phyloP scores from a whole-genome alignment of 805 yeast species.

The Candida patagonica region DNA sequence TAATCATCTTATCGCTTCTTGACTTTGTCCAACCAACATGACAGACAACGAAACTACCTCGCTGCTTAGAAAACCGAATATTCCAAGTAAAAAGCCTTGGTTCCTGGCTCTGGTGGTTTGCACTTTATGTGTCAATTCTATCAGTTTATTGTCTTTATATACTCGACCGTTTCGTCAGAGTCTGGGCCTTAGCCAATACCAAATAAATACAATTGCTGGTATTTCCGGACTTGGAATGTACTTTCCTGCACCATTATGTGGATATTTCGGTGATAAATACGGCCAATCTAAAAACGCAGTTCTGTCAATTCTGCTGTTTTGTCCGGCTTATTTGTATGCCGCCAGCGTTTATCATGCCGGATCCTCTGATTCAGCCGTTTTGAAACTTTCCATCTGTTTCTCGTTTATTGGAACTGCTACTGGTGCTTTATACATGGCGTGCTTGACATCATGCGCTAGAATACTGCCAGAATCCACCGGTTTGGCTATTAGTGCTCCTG shows the following conservation, averaged over 20 bases:
- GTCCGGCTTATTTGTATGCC: constrained; percentile 58
- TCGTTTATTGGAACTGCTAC: constrained; percentile 31
- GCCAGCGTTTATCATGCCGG: constrained; percentile 27
- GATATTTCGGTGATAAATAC: constrained; percentile 74
- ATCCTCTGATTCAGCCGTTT: constrained; percentile 10
- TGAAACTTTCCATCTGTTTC: constrained; percentile 17
- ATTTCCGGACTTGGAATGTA: constrained; percentile 75
- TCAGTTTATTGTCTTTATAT: constrained; percentile 72
- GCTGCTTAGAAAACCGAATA: constrained; percentile 4
- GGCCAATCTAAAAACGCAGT: constrained; percentile 69
- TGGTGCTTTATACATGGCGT: constrained; percentile 29
- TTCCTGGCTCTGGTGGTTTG: constrained; percentile 5
- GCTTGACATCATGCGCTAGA: constrained; percentile 66
- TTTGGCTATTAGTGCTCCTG: constrained; percentile 79
- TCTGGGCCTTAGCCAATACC: constrained; percentile 55
- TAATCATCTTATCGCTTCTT: not conserved
- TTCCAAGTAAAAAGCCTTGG: not conserved
- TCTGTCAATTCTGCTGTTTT: constrained; percentile 48
- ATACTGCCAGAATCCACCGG: constrained; percentile 72
- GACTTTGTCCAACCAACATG: too few species aligned
- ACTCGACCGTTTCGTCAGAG: constrained; percentile 54
- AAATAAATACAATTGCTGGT: constrained; percentile 66
- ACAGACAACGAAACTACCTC: constrained; percentile 3
- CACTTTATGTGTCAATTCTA: constrained; percentile 62
- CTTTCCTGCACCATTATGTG: constrained; percentile 70